A percentile compares a stretch with the other conserved stretches of the same genome.
phyloP scores from a whole-genome alignment of 345 rosid genomes.

The Bruguiera parviflora region DNA sequence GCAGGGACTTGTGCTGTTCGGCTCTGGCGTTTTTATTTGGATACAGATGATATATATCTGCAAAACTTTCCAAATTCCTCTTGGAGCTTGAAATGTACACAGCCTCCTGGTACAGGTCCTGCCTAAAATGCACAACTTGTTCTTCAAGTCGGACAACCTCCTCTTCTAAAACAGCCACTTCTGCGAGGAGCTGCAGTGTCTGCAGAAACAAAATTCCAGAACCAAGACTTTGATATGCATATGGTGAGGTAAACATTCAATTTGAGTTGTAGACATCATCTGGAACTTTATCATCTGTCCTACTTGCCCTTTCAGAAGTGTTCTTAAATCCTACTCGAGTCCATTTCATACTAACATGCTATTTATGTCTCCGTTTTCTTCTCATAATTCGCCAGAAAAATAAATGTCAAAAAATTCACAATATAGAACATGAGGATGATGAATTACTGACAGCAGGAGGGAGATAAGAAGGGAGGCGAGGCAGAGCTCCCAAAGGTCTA shows the following conservation, averaged over 20 bases:
- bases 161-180: constrained; percentile 93
- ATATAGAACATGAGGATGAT: neutral
- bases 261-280: neutral
- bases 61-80: constrained; percentile 35
- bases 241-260: neutral
- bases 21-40: constrained; percentile 27
- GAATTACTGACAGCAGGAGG: constrained; percentile 72
- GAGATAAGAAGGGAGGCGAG: constrained; percentile 86
- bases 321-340: no score
- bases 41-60: constrained; percentile 27
- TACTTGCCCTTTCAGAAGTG: neutral
- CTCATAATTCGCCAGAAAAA: neutral
- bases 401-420: neutral
- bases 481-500: constrained; percentile 87
- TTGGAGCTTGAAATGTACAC: constrained; percentile 55
- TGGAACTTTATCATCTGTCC: neutral
- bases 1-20: constrained; percentile 24
- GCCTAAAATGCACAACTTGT: constrained; percentile 61
- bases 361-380: neutral
- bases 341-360: neutral
- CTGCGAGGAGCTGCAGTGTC: constrained; percentile 85
- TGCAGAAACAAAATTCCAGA: constrained; percentile 33
- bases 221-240: constrained; percentile 7
- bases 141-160: constrained; percentile 84
- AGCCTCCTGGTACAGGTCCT: constrained; percentile 71